Evolutionary conservation across 2,329 filamentous ascomycete species (phyloP).

Genomic region (Chalara sp.): DNA sequence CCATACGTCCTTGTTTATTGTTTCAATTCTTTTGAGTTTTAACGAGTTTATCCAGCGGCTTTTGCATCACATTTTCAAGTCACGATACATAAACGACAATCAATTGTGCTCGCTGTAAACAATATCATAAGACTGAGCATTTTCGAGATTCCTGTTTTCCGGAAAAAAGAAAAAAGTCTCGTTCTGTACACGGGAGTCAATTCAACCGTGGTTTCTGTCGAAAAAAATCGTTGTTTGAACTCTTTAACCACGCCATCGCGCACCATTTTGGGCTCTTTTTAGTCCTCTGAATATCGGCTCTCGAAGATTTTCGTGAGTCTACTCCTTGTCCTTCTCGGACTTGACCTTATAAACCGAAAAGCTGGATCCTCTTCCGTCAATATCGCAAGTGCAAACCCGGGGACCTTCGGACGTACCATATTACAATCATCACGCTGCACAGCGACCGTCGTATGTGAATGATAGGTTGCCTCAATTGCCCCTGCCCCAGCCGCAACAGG

Average conservation of each 20-base stretch:
- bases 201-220: background rate
- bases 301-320: conserved; percentile 20
- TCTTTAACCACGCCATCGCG: background rate
- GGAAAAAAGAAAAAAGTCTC: background rate
- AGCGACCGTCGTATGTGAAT: conserved; percentile 60
- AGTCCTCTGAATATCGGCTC: conserved; percentile 1
- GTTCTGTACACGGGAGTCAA: background rate
- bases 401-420: conserved; percentile 64
- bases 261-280: background rate
- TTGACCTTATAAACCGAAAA: conserved; percentile 60
- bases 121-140: conserved; percentile 7
- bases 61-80: conserved; percentile 20
- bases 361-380: conserved; percentile 80
- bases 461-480: conserved; percentile 68
- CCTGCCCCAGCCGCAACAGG: conserved; percentile 56
- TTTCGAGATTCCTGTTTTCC: background rate
- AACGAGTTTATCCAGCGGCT: conserved; percentile 21
- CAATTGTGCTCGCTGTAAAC: conserved; percentile 18
- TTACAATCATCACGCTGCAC: conserved; percentile 60
- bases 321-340: conserved; percentile 24
- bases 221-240: background rate
- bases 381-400: conserved; percentile 76
- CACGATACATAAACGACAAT: conserved; percentile 22
- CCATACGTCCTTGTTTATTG: conserved; percentile 29
- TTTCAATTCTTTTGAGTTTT: conserved; percentile 23